Evolutionary conservation across 1,284 basidiomycete genomes (phyloP), one percentile per base, ranked within the genome.

Genomic region (Malassezia furfur): DNA sequence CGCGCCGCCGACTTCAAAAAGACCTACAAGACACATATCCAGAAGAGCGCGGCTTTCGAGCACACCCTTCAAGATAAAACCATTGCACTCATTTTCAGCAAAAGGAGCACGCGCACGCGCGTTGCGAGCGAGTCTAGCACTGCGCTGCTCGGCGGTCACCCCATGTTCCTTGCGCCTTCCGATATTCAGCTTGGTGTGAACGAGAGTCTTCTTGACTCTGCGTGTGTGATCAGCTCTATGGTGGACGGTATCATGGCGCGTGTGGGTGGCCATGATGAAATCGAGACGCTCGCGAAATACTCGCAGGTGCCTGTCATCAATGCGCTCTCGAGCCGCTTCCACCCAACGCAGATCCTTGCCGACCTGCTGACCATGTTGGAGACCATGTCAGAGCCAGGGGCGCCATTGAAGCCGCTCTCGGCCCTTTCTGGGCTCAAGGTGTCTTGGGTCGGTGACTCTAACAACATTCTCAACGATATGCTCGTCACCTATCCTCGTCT

Each of bases 171-270:
- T n/a, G 88, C 91, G 2, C 79, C 79, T 39, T 84, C 86, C 1
- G 93, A 98, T 74, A 94, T 96, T 57, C 93, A 98, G 71, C 80
- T 98, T 31, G 93, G 93, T 50, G 91, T 96, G 32, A 98, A 96
- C 76, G 93, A 98, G 80, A 84, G 79, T 39, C 75, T 85, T 17
- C 80, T 86, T 47, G 94, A 98, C 78, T 85, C 87, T 0, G 86
- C 88, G 12, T 75, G 70, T 57, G 81, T 86, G 17, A 88, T 98
- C 14, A 85, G 88, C 17, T 87, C 88, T 15, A 96, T 98, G 91
- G 87, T 85, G 53, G 86, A 96, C 76, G 94, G 93, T 17, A 89
- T 98, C 63, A 96, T 98, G 78, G 94, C 93, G 19, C 85, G 94
- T 45, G 93, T 98, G 1, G 88, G 87, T 6, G 85, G 82, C 11